Evolutionary conservation across 116 monocot genomes (phyloP), one percentile per base, ranked within the genome.

Genomic region (Iris pallida): DNA sequence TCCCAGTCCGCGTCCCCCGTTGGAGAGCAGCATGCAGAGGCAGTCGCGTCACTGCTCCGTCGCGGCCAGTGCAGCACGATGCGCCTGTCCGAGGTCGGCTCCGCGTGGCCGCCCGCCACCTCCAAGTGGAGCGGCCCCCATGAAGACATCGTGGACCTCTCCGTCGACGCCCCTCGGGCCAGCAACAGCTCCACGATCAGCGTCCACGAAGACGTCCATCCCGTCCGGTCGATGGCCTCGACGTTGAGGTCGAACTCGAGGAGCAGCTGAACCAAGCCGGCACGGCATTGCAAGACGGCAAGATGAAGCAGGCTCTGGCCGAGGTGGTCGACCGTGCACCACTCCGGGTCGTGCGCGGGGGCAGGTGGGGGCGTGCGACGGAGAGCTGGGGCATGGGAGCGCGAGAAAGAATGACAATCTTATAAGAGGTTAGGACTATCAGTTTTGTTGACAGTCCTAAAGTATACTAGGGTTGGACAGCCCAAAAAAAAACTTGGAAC

Each of bases 121-220:
- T 67, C 75, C 18, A 59, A 60, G 54, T 75, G 75, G 14, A 75
- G 53, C 8, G 75, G 53, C 7, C 68, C 61, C 68, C 67, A 68
- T n/a, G 53, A 4, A 5, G 75, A 75, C 3, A 43, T 15, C 5
- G 75, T 4, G 0, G 75, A 61, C 13, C 18, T 51, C 61, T 42
- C 57, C 0, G 61, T 55, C 20, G 68, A 76, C 0, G 76, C 76
- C 8, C 63, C 51, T 4, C 45, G 61, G 0, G 76, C 76, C 14
- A 76, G 53, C n/a, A 76, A 20, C 4, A 76, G 60, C 76, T 69
- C 76, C 10, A 55, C 68, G 20, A 76, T 68, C 8, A 76, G 47
- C 10, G 68, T 61, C 17, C 69, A 68, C 2, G 69, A 62, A 4
- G 76, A 47, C 40, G 76, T 62, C n/a, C 55, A 63, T 3, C 76